phyloP scores from a whole-genome alignment of 306 rosid genomes.

The Malus sylvestris region DNA sequence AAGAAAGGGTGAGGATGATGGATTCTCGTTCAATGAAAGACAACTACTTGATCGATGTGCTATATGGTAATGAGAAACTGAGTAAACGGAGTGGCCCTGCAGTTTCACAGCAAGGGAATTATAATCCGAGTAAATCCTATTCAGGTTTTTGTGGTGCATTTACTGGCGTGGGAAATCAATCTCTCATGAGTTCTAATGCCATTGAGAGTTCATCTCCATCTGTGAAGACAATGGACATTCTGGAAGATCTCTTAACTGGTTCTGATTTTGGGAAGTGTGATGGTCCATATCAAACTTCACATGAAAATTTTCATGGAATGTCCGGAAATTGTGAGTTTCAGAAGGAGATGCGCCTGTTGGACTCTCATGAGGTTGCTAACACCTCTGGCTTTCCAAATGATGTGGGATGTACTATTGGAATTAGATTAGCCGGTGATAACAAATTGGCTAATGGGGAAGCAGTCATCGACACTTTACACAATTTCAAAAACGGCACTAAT shows the following conservation, averaged over 20 bases:
- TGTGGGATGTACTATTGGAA: background rate
- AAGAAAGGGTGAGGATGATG: background rate
- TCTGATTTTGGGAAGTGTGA: conserved; percentile 2
- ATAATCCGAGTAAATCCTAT: background rate
- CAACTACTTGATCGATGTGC: background rate
- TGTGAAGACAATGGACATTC: conserved; percentile 4
- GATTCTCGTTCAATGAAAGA: background rate
- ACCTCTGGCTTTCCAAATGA: background rate
- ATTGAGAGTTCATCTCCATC: background rate
- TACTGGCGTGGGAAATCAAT: background rate
- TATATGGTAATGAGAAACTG: background rate
- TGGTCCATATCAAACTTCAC: background rate
- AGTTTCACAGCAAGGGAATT: background rate
- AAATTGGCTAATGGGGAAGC: conserved; percentile 2
- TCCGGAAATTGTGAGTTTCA: background rate
- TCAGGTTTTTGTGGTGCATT: background rate
- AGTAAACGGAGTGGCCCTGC: background rate
- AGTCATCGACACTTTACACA: background rate
- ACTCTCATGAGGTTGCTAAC: background rate
- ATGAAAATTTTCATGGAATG: conserved; percentile 1
- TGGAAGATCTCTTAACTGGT: background rate
- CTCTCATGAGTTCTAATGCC: background rate
- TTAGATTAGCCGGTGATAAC: background rate
- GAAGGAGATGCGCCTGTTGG: background rate
- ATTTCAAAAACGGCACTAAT: background rate